Base-by-base conservation (phyloP, 192 early-diverging fungal genomes). In the Umbelopsis isabellina region DNA sequence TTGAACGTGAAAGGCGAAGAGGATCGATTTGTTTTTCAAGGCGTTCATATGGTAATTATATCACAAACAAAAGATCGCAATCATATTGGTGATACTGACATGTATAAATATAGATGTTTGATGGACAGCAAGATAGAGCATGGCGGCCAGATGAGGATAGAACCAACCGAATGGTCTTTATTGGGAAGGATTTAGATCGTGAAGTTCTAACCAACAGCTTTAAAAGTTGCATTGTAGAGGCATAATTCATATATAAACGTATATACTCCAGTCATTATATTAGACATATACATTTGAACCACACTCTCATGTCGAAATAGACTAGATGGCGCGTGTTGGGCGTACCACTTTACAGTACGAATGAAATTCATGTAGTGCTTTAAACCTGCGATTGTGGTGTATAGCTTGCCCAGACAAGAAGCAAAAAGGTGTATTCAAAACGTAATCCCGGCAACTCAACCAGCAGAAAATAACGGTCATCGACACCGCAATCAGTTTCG, bases 1-100 rank as follows among this genome's bases (percentile, higher is more conserved):
- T 49, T 78, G 16, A 65, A 73, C 35, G 51, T 70, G 13, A 49
- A 69, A 30, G 76, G 72, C 37, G 72, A 73, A 18, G 41, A 65
- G 10, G 50, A 78, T 58, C 68, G 72, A 30, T 78, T 69, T 22
- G 47, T 78, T n/a, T 73, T 78, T 46, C 76, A 78, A 61, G 76
- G 76, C n/a, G 76, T 78, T n/a, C 72, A 52, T 13, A 73, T 70
- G 35, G 76, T 75, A 69, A 46, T 27, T 71, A 37, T 18, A 48
- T 15, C 46, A 16, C 23, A 30, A 30, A 53, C 45, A 0, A 27
- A 23, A 27, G 50, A 22, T 2, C 12, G 8, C 6, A 18, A 35
- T 16, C 30, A 35, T 11, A 49, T 30, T 16, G 27, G 65, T 30
- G 20, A 13, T 46, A 46, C n/a, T 30, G 11, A 16, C 20, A 37